These are phyloP conservation scores for Podila horticola DNA, from an alignment of 192 early-diverging fungal genomes.

Conservation along the genomic window DNA sequence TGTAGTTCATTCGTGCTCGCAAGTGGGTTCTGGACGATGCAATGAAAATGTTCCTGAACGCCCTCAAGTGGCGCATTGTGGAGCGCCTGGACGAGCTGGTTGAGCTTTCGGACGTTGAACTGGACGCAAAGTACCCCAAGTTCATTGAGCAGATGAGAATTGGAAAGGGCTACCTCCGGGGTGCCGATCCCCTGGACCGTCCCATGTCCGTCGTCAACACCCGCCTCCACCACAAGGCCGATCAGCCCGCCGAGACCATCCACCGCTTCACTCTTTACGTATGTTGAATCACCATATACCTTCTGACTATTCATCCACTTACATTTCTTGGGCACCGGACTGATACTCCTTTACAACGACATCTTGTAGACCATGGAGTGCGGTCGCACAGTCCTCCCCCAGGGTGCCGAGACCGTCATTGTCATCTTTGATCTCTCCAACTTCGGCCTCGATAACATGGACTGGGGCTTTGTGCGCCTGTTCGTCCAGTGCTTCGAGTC, in stretches of 20 bases:
- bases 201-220: conserved; percentile 48
- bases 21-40: too few species aligned
- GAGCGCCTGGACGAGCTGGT: conserved; percentile 48
- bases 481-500: too few species aligned
- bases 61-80: conserved; percentile 25
- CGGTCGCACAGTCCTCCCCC: conserved; percentile 59
- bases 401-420: conserved; percentile 67
- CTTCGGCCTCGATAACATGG: conserved; percentile 77
- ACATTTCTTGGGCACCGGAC: too few species aligned
- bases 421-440: conserved; percentile 80
- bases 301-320: too few species aligned
- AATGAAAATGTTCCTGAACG: too few species aligned
- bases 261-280: too few species aligned
- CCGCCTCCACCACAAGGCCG: too few species aligned
- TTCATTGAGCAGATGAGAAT: conserved; percentile 25
- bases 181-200: conserved; percentile 38
- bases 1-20: too few species aligned
- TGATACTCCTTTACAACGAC: too few species aligned
- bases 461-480: too few species aligned
- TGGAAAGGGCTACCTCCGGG: conserved; percentile 49
- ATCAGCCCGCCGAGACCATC: too few species aligned
- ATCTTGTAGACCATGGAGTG: conserved; percentile 62
- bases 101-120: conserved; percentile 37
- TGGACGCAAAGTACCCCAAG: conserved; percentile 26
- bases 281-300: too few species aligned